These are phyloP conservation scores for Turritis glabra DNA, from an alignment of 345 rosid species.

Conservation along the genomic window DNA sequence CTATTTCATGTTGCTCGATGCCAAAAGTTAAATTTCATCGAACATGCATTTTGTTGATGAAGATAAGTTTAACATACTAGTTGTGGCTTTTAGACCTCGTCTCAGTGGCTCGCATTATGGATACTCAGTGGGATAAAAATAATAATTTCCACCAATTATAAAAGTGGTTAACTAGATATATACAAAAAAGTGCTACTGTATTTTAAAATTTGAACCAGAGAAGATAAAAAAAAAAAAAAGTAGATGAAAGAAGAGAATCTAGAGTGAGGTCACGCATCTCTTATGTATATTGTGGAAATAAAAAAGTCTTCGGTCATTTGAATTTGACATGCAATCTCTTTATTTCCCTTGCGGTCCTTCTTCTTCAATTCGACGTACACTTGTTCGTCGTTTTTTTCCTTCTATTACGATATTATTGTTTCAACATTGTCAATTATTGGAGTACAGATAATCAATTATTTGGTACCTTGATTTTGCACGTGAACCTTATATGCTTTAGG, in stretches of 20 bases:
- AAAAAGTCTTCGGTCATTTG: slow-evolving; percentile 26
- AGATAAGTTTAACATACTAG: no score
- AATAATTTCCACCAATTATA: neutral
- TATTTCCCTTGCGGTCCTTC: slow-evolving; percentile 31
- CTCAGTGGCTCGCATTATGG: neutral
- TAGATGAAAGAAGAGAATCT: slow-evolving; percentile 28
- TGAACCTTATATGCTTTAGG: slow-evolving; percentile 9
- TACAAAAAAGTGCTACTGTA: neutral
- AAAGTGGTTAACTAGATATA: neutral
- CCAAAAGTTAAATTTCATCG: neutral
- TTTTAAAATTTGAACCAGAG: neutral
- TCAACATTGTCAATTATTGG: slow-evolving; percentile 1
- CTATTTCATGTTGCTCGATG: neutral
- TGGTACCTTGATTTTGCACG: slow-evolving; percentile 20
- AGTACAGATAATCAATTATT: neutral
- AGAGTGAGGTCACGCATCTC: slow-evolving; percentile 32
- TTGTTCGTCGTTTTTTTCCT: slow-evolving; percentile 18
- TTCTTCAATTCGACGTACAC: slow-evolving; percentile 23
- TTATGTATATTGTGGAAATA: slow-evolving; percentile 20
- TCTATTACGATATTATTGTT: neutral
- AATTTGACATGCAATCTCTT: slow-evolving; percentile 9
- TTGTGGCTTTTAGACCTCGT: neutral
- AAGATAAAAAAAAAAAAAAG: neutral
- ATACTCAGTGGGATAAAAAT: neutral
- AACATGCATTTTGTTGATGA: no score